These are phyloP conservation scores for Boletus edulis DNA, from an alignment of 768 basidiomycete species.

Conservation along the genomic window DNA sequence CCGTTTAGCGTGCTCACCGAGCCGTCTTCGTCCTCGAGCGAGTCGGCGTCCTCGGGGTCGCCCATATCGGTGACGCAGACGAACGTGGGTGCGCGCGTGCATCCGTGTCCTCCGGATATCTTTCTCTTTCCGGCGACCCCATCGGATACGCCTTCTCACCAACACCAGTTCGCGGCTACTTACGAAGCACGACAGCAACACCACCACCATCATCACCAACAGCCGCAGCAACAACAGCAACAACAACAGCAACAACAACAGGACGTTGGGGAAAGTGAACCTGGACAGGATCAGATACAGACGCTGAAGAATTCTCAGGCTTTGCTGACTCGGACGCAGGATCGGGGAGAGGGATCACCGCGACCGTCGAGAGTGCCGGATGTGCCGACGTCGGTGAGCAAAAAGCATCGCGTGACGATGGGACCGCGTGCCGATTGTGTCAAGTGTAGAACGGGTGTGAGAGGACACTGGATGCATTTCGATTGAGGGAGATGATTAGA, in stretches of 20 bases:
- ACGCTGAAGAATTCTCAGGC: conserved; percentile 6
- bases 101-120: conserved; percentile 25
- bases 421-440: conserved; percentile 68
- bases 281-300: neutral
- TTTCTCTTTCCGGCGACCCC: conserved; percentile 28
- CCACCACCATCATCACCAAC: neutral
- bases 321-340: conserved; percentile 5
- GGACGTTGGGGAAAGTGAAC: neutral
- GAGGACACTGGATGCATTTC: conserved; percentile 73
- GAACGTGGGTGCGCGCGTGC: neutral
- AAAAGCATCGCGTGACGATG: conserved; percentile 61
- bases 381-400: conserved; percentile 16
- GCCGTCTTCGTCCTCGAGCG: conserved; percentile 22
- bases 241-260: too few relatives aligned
- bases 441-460: conserved; percentile 61
- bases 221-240: too few relatives aligned
- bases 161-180: conserved; percentile 9
- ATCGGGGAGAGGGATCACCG: conserved; percentile 15
- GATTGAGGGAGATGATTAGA: conserved; percentile 32
- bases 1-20: conserved; percentile 28
- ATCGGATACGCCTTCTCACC: conserved; percentile 17
- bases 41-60: conserved; percentile 13
- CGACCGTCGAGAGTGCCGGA: conserved; percentile 12
- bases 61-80: conserved; percentile 7
- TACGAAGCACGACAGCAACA: neutral